phyloP scores from a whole-genome alignment of 192 early-diverging fungal genomes.

The Gorgonomyces haynaldii region DNA sequence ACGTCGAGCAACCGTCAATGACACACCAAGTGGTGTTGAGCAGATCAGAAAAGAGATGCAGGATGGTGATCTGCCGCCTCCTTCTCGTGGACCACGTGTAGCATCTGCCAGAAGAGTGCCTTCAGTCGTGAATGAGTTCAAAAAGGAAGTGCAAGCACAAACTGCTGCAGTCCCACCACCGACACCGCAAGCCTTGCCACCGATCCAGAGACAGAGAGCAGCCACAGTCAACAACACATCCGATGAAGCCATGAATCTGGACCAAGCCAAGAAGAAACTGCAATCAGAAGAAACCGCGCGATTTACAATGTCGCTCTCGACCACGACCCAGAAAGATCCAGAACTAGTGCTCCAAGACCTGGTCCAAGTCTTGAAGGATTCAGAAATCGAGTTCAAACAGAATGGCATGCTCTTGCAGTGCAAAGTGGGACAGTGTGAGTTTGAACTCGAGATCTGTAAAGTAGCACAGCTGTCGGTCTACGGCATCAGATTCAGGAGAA shows the following conservation, averaged over 20 bases:
- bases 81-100: background rate
- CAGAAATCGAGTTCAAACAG: slow-evolving; percentile 13
- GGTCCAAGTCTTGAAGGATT: slow-evolving; percentile 26
- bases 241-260: slow-evolving; percentile 3
- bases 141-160: slow-evolving; percentile 2
- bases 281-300: slow-evolving; percentile 30
- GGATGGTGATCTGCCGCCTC: slow-evolving; percentile 7
- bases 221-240: slow-evolving; percentile 17
- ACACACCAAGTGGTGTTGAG: no score
- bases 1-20: no score
- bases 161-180: slow-evolving; percentile 8
- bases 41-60: no score
- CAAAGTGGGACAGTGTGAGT: slow-evolving; percentile 33
- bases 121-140: background rate
- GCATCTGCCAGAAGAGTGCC: background rate
- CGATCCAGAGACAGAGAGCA: slow-evolving; percentile 25
- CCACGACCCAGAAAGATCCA: slow-evolving; percentile 47
- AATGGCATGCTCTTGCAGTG: slow-evolving; percentile 21
- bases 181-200: background rate
- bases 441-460: slow-evolving; percentile 54
- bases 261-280: slow-evolving; percentile 11
- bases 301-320: slow-evolving; percentile 43
- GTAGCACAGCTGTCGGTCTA: slow-evolving; percentile 36
- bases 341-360: slow-evolving; percentile 38
- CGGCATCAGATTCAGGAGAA: slow-evolving; percentile 43